These are phyloP conservation scores for Bacidia gigantensis DNA, from an alignment of 495 filamentous ascomycete species.

Conservation along the genomic window DNA sequence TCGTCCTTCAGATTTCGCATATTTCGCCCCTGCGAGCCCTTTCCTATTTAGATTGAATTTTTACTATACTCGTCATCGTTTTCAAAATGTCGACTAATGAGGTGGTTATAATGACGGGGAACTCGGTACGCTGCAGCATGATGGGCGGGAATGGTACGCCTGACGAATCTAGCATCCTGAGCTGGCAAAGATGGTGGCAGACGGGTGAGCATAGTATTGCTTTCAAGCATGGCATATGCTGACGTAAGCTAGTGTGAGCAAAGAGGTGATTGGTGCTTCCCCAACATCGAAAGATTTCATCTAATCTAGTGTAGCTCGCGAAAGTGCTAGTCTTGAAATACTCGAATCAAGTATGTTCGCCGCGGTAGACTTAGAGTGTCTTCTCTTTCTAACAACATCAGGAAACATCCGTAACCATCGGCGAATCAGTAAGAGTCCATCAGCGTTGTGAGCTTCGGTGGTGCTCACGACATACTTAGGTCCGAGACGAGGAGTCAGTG, in stretches of 20 bases:
- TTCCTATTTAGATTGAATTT: neutral
- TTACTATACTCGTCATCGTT: too few relatives aligned
- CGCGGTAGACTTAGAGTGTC: too few relatives aligned
- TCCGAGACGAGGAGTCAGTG: constrained; percentile 22
- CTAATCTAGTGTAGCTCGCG: constrained; percentile 27
- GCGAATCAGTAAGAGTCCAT: constrained; percentile 56
- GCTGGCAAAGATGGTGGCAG: constrained; percentile 77
- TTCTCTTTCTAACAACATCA: too few relatives aligned
- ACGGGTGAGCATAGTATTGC: constrained; percentile 47
- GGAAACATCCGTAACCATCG: constrained; percentile 92
- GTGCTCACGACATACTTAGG: constrained; percentile 76
- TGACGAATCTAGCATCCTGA: constrained; percentile 76
- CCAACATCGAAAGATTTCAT: too few relatives aligned
- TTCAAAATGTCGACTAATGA: constrained; percentile 4
- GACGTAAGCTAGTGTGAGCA: constrained; percentile 54
- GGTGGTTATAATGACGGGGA: constrained; percentile 6
- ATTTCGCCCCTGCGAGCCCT: neutral
- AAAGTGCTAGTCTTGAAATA: constrained; percentile 91
- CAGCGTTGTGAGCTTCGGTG: neutral
- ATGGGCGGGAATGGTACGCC: neutral
- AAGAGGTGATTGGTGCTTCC: constrained; percentile 77
- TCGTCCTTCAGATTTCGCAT: neutral
- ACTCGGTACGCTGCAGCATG: neutral
- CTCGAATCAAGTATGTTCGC: constrained; percentile 54
- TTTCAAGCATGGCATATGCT: constrained; percentile 1